Percentiles rank a stretch among this genome's conserved stretches.
Evolutionary conservation across 441 rosid genomes (phyloP).

Genomic region (Gossypium laxum): DNA sequence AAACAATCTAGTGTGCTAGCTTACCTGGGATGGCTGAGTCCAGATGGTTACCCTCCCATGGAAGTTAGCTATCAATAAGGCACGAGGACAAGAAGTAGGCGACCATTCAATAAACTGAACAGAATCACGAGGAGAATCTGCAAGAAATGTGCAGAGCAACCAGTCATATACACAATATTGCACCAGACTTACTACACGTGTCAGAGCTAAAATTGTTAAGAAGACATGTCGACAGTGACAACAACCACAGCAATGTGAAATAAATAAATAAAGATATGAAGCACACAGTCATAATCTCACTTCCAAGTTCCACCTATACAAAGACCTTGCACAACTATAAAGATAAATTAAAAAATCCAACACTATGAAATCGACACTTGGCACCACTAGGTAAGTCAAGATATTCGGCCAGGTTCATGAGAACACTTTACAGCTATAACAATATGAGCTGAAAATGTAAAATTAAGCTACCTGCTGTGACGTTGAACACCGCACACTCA

Average conservation of each 20-base stretch:
- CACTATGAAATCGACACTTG: not conserved
- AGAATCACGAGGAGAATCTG: slow-evolving; percentile 99
- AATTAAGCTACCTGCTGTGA: slow-evolving; percentile 65
- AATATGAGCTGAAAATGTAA: not conserved
- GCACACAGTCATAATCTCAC: not conserved
- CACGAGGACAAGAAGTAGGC: slow-evolving; percentile 88
- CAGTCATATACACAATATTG: not conserved
- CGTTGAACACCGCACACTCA: slow-evolving; percentile 84
- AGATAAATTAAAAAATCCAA: not conserved
- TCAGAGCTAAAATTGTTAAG: not conserved
- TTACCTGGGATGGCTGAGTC: slow-evolving; percentile 92
- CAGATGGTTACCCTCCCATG: slow-evolving; percentile 94
- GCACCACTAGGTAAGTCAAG: not conserved
- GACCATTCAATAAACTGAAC: slow-evolving; percentile 99
- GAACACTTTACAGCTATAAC: not conserved
- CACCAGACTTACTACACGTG: not conserved
- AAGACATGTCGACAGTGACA: not conserved
- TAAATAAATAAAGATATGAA: not conserved
- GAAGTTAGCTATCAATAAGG: slow-evolving; percentile 83
- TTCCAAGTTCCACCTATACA: not conserved
- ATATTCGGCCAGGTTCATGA: not conserved
- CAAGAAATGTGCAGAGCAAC: slow-evolving; percentile 18
- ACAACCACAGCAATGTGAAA: not conserved
- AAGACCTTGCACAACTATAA: not conserved
- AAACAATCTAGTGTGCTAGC: slow-evolving; percentile 15